Base-by-base conservation (phyloP, 768 basidiomycete species). In the Sutorius australiensis region DNA sequence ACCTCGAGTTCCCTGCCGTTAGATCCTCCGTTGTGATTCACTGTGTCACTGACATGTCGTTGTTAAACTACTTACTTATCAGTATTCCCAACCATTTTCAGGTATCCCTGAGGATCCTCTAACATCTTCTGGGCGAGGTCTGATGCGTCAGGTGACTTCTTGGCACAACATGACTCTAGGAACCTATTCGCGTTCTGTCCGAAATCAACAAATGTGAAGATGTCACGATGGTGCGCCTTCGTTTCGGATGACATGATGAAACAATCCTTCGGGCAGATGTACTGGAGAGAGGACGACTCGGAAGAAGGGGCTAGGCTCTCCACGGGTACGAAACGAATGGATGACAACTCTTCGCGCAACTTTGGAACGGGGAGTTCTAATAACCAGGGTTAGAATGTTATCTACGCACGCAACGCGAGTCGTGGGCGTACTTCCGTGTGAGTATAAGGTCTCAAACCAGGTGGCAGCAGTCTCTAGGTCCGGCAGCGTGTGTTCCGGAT, bases 171-270 rank as follows among this genome's bases (percentile, higher is more conserved):
- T 14, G 30, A 52, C 1, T 61, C 59, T 1, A 60, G 44, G 47
- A 60, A 60, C 30, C 5, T 46, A 13, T 59, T 59, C n/a, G 39
- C 57, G 5, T 57, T n/a, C 28, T 2, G 47, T 24, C 54, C 36
- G 17, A 60, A 60, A 49, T 60, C 28, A 14, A 60, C 59, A 16
- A 57, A 61, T 7, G 59, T 19, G 40, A 60, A 60, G 28, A 46
- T 39, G 14, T 12, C 5, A 10, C 49, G 54, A 61, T 57, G 14
- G 32, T 57, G 54, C 1, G 33, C 32, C 50, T 57, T 52, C 17
- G 37, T 40, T 1, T 43, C 34, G 1, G 40, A 8, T 1, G 50
- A 61, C 17, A 0, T 10, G 19, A 61, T 47, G 46, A 61, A 61
- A 24, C 59, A 60, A 6, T 60, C 43, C 24, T 57, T 61, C 2